These are phyloP conservation scores for Coniochaeta prunicola DNA, from an alignment of 2,329 filamentous ascomycete genomes.

Conservation along the genomic window DNA sequence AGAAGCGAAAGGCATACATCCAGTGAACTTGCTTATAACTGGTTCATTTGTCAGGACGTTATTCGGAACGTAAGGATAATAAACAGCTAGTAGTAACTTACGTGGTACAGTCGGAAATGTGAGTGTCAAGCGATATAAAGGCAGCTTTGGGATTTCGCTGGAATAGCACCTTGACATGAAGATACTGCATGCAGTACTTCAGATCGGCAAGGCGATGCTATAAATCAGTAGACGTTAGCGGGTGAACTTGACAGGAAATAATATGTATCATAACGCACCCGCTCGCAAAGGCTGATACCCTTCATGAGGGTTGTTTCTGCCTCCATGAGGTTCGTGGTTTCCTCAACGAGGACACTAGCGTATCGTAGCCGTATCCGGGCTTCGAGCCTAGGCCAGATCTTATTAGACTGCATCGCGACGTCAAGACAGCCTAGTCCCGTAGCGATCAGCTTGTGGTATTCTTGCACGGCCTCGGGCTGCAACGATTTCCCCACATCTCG, in stretches of 20 bases:
- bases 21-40: conserved; percentile 62
- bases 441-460: conserved; percentile 66
- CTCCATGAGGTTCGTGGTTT: conserved; percentile 69
- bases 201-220: conserved; percentile 55
- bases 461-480: conserved; percentile 44
- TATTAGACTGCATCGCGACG: conserved; percentile 54
- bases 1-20: conserved; percentile 70
- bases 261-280: conserved; percentile 31
- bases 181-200: conserved; percentile 71
- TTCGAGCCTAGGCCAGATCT: conserved; percentile 57
- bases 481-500: conserved; percentile 40
- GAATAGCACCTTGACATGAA: conserved; percentile 63
- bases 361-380: conserved; percentile 64
- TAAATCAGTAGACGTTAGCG: conserved; percentile 9
- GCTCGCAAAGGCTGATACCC: conserved; percentile 62
- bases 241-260: neutral
- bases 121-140: conserved; percentile 61
- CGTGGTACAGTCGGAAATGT: conserved; percentile 62
- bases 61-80: neutral
- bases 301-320: conserved; percentile 67
- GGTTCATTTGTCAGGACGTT: too few relatives aligned
- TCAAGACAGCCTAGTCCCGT: conserved; percentile 69
- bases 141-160: conserved; percentile 66
- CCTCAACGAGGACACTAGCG: conserved; percentile 62
- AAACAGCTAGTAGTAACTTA: conserved; percentile 26